Evolutionary conservation across 2,329 filamentous ascomycete species (phyloP).

Genomic region (Fusarium gaditjirri): DNA sequence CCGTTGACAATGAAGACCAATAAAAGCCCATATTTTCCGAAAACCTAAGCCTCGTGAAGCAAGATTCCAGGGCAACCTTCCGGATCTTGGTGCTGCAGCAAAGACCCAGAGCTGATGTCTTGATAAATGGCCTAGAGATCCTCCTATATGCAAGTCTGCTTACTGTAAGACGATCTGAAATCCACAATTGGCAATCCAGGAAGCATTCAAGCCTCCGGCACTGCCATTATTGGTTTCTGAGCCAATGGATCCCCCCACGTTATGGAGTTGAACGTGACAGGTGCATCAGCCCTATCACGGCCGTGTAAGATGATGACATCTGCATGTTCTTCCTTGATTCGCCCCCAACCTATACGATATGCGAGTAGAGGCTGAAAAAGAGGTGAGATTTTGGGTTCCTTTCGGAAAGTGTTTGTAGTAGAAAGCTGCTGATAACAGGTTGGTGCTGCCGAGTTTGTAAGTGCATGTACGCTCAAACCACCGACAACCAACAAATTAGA

Average conservation of each 20-base stretch:
- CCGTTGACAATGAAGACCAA: neutral
- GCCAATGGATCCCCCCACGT: neutral
- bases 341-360: neutral
- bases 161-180: slow-evolving; percentile 17
- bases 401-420: neutral
- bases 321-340: neutral
- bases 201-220: neutral
- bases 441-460: neutral
- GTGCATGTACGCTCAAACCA: neutral
- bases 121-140: neutral
- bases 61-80: neutral
- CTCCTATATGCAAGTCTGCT: neutral
- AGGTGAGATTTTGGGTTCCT: neutral
- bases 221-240: neutral
- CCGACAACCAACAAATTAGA: neutral
- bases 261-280: neutral
- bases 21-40: neutral
- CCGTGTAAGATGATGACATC: neutral
- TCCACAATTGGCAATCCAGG: neutral
- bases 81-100: neutral
- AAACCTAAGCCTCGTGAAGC: neutral
- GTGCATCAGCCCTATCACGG: slow-evolving; percentile 12
- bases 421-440: neutral
- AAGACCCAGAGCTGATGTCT: neutral
- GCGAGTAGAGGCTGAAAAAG: neutral